phyloP scores from a whole-genome alignment of 2,329 filamentous ascomycete genomes.

The Colletotrichum sp. region DNA sequence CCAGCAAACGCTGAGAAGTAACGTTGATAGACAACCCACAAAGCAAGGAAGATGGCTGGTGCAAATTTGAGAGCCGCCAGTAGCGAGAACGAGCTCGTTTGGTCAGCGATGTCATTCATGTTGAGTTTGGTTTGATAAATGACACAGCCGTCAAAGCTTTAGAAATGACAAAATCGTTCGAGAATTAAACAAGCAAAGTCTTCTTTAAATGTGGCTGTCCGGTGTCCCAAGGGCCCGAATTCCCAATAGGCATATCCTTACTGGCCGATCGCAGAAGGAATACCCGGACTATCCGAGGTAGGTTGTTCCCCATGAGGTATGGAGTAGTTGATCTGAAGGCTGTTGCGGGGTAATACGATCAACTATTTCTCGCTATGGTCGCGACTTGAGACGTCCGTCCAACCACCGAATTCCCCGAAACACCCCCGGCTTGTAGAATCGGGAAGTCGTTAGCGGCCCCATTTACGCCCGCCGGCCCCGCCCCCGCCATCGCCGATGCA shows the following conservation, averaged over 20 bases:
- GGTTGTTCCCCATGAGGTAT: neutral
- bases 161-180: neutral
- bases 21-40: neutral
- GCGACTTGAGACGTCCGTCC: neutral
- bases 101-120: neutral
- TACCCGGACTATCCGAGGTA: neutral
- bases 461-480: neutral
- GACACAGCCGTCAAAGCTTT: neutral
- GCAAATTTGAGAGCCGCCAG: neutral
- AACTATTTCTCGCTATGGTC: neutral
- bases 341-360: neutral
- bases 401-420: neutral
- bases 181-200: neutral
- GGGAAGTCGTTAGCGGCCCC: neutral
- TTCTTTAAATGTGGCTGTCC: neutral
- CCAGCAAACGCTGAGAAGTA: neutral
- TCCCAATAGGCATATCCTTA: neutral
- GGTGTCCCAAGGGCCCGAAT: neutral
- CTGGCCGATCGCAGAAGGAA: neutral
- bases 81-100: neutral
- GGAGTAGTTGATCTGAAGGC: neutral
- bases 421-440: neutral
- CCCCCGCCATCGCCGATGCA: neutral
- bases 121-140: neutral
- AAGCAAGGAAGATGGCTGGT: neutral